Percentiles rank a stretch among this genome's conserved stretches.
These are phyloP conservation scores for Mallotus repandus DNA, from an alignment of 441 rosid species.

Conservation along the genomic window DNA sequence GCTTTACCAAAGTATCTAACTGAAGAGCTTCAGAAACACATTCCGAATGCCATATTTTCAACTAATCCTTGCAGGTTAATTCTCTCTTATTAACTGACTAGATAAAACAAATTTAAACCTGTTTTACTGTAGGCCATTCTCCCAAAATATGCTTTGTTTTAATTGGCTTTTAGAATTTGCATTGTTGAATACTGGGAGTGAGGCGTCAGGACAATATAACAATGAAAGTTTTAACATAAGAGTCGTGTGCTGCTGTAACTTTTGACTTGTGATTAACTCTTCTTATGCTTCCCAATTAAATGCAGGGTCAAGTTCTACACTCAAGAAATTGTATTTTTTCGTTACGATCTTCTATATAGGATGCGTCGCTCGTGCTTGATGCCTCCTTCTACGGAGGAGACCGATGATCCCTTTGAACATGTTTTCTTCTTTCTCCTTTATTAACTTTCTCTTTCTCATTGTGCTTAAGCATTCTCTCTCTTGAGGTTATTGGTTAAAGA, in stretches of 20 bases:
- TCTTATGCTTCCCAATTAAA: constrained; percentile 13
- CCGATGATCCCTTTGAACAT: constrained; percentile 79
- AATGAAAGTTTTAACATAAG: background rate
- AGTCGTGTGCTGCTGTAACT: background rate
- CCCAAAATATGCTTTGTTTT: background rate
- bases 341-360: constrained; percentile 80
- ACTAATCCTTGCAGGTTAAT: constrained; percentile 95
- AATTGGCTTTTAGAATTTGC: background rate
- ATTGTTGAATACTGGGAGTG: background rate
- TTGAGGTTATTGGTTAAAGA: constrained; percentile 12
- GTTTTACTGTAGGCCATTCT: background rate
- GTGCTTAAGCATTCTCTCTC: constrained; percentile 1
- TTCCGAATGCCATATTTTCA: constrained; percentile 82
- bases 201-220: background rate
- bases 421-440: constrained; percentile 37
- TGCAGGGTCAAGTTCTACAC: constrained; percentile 83
- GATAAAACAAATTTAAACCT: constrained; percentile 13
- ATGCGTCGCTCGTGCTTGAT: constrained; percentile 97
- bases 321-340: constrained; percentile 89
- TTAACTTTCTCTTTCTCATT: constrained; percentile 1
- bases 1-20: constrained; percentile 73
- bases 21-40: constrained; percentile 61
- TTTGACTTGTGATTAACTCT: background rate
- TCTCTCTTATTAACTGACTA: constrained; percentile 9
- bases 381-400: constrained; percentile 84